Evolutionary conservation across 2,329 filamentous ascomycete species (phyloP), one percentile per base, ranked within the genome.

Genomic region (Xylariaceae sp.): DNA sequence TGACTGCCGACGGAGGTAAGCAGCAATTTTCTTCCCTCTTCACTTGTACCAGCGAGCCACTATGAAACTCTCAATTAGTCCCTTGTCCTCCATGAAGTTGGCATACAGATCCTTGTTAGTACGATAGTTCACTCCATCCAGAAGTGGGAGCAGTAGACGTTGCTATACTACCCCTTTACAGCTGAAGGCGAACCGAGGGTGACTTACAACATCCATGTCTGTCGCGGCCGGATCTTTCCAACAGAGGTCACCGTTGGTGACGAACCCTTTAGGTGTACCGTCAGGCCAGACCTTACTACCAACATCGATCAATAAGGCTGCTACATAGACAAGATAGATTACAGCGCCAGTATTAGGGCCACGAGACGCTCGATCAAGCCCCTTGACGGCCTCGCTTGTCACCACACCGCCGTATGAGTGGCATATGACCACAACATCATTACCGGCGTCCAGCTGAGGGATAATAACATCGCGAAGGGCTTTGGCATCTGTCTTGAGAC

Each of bases 361-460:
- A 9, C 57, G 57, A 2, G 55, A 54, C 34, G 42, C 47, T 31
- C 45, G 40, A 40, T 61, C 59, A 1, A 61, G 45, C 31, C 51
- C 57, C 31, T 38, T 51, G 19, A 59, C 55, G 11, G 59, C 59
- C 31, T 59, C 59, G 40, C 53, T 56, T 34, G 38, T 53, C 1
- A 61, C 59, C 3, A 61, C 53, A n/a, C 59, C 57, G 45, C 59
- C 55, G 51, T 61, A 58, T 48, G 57, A 59, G 46, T 61, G 57
- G 14, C 53, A 55, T 10, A 58, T 42, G 41, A 54, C 12, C 12
- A 59, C 50, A 5, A 61, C 57, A 34, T 61, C 50, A 34, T 53
- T 36, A 10, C 57, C 57, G 28, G 49, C 54, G 17, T 61, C 55
- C 28, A 56, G 55, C 12, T 58, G 56, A 12, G 53, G 50, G 6